phyloP scores from a whole-genome alignment of 225 moss, liverwort and hornwort genomes.

The Marchantia polymorpha region DNA sequence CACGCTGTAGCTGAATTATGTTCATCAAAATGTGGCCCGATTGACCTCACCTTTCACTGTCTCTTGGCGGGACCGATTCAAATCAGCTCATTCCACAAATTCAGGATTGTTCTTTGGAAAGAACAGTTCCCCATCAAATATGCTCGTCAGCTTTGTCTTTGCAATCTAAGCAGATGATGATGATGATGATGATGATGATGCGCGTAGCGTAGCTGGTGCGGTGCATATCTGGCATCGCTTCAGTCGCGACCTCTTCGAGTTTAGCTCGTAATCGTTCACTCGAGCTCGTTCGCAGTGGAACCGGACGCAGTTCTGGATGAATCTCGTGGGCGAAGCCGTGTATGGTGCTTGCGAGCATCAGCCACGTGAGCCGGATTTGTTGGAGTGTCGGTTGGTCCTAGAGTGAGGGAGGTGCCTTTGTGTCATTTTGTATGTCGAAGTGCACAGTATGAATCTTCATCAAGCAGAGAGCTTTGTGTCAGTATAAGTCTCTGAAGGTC shows the following conservation, averaged over 20 bases:
- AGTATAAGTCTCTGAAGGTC: not conserved
- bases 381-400: not conserved
- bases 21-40: no score
- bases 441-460: not conserved
- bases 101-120: no score
- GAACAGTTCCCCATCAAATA: no score
- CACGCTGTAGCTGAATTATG: no score
- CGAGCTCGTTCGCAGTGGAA: not conserved
- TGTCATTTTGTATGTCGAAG: not conserved
- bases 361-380: not conserved
- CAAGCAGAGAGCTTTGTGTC: not conserved
- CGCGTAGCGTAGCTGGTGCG: not conserved
- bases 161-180: no score
- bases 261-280: not conserved
- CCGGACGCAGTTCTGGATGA: not conserved
- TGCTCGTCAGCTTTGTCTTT: no score
- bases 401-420: not conserved
- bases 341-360: conserved; percentile 4
- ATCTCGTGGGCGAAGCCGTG: not conserved
- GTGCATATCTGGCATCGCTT: not conserved
- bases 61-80: no score
- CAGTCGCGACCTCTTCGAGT: not conserved
- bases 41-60: no score
- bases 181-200: no score
- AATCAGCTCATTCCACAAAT: no score